phyloP scores from a whole-genome alignment of 176 grass and related monocot species.

The Triticum timopheevii region DNA sequence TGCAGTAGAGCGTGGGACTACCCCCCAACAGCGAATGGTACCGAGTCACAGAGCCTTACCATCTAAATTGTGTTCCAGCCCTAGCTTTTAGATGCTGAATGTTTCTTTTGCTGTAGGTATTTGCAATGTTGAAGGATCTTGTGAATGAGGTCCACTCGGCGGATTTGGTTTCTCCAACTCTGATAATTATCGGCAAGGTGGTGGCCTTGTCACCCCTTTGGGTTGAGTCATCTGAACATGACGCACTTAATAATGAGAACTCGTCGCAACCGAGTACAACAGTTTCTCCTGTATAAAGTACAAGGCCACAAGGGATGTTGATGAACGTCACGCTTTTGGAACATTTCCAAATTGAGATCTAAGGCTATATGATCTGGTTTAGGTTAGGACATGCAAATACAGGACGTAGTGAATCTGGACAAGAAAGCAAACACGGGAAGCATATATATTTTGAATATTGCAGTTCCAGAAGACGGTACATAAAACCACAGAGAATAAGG shows the following conservation, averaged over 20 bases:
- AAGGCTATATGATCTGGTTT: slow-evolving; percentile 8
- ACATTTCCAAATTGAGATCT: slow-evolving; percentile 14
- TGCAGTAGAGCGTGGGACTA: slow-evolving; percentile 88
- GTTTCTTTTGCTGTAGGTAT: slow-evolving; percentile 54
- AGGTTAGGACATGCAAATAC: background rate
- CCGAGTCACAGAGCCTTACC: background rate
- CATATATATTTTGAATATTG: background rate
- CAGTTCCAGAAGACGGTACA: background rate
- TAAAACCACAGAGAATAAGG: background rate
- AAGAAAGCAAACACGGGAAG: slow-evolving; percentile 6
- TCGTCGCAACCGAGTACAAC: slow-evolving; percentile 38
- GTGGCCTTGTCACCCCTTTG: slow-evolving; percentile 82
- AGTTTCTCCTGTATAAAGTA: background rate
- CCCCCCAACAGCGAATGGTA: slow-evolving; percentile 81
- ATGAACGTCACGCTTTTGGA: slow-evolving; percentile 1
- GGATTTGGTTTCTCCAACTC: slow-evolving; percentile 68
- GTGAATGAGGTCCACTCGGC: slow-evolving; percentile 63
- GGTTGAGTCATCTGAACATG: slow-evolving; percentile 46
- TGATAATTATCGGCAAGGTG: slow-evolving; percentile 85
- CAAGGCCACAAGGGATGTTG: background rate
- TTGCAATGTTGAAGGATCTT: slow-evolving; percentile 68
- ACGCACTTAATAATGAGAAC: slow-evolving; percentile 17
- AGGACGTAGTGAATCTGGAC: background rate
- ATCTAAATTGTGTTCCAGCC: background rate
- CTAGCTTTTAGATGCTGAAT: slow-evolving; percentile 14